Percentiles rank a stretch among this genome's conserved stretches.
These are phyloP conservation scores for Chlorella sorokiniana DNA, from an alignment of 139 green algal species.

Conservation along the genomic window DNA sequence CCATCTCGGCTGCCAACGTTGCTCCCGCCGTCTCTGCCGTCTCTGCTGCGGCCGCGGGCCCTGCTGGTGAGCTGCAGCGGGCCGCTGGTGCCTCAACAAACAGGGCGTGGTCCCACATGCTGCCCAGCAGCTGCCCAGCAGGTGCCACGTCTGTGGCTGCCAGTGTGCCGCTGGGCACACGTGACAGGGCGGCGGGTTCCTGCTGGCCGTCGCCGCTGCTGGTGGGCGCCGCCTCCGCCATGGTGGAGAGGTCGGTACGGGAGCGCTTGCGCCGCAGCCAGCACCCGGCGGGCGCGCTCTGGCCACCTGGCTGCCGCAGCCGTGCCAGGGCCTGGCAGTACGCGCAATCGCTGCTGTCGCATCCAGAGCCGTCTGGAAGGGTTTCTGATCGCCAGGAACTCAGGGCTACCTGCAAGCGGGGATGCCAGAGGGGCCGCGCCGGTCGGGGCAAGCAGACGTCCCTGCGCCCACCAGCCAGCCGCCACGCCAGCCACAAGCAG, in stretches of 20 bases:
- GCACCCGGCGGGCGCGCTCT: neutral
- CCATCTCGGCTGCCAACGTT: neutral
- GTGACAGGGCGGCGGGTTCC: neutral
- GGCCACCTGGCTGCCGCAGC: neutral
- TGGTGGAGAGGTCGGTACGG: neutral
- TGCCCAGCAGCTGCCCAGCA: neutral
- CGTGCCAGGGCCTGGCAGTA: conserved; percentile 24
- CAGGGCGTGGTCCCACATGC: conserved; percentile 39
- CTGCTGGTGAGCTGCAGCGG: neutral
- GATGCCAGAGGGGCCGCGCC: neutral
- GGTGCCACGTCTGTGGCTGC: neutral
- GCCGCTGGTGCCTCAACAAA: neutral
- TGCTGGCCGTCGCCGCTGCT: conserved; percentile 14
- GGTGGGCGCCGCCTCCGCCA: neutral
- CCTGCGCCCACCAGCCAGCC: too few relatives aligned
- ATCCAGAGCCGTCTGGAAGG: conserved; percentile 21
- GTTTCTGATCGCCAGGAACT: neutral
- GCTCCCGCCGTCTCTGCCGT: neutral
- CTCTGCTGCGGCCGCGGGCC: neutral
- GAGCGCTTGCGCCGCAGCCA: conserved; percentile 40
- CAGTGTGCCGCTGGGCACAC: neutral
- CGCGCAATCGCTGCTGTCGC: conserved; percentile 35
- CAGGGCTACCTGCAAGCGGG: neutral
- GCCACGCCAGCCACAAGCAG: neutral
- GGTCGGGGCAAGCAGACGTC: too few relatives aligned